Percentiles rank a stretch among this genome's conserved stretches.
phyloP scores from a whole-genome alignment of 2,329 filamentous ascomycete genomes.

The Claviceps spartinae region DNA sequence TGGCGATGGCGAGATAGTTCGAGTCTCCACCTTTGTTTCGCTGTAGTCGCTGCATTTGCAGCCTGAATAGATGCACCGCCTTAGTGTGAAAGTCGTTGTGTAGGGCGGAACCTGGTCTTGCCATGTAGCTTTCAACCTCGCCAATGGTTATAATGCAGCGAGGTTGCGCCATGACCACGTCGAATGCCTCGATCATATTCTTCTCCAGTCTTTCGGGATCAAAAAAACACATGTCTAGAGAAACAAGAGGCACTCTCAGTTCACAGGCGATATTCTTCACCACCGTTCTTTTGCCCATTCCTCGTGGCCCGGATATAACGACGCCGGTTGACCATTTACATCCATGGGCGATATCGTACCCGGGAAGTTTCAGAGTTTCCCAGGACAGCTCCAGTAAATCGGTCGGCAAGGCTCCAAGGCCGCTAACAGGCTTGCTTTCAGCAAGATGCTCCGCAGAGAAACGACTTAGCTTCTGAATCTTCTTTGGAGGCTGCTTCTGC shows the following conservation, averaged over 20 bases:
- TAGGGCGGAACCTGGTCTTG: constrained; percentile 61
- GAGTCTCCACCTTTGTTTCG: constrained; percentile 57
- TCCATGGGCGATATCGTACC: constrained; percentile 8
- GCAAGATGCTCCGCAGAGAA: constrained; percentile 18
- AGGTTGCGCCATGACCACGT: constrained; percentile 73
- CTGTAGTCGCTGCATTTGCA: constrained; percentile 71
- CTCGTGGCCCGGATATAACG: constrained; percentile 63
- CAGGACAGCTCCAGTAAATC: constrained; percentile 10
- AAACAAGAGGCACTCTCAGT: constrained; percentile 60
- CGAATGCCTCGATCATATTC: constrained; percentile 31
- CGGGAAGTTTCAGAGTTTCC: constrained; percentile 11
- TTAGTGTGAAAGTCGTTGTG: constrained; percentile 83
- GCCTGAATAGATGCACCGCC: constrained; percentile 69
- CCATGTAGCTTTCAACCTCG: constrained; percentile 73
- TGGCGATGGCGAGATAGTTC: constrained; percentile 78
- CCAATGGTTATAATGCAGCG: constrained; percentile 88
- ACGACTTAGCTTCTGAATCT: constrained; percentile 16
- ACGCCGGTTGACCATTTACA: constrained; percentile 36
- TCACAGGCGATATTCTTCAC: constrained; percentile 60
- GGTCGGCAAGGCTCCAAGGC: constrained; percentile 15
- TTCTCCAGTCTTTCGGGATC: constrained; percentile 27
- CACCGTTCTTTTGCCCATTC: constrained; percentile 70
- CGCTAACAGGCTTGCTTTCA: constrained; percentile 14
- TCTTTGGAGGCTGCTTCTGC: constrained; percentile 18
- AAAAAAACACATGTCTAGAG: constrained; percentile 25